Evolutionary conservation across 768 basidiomycete species (phyloP), one percentile per base, ranked within the genome.

Genomic region (Russula earlei): DNA sequence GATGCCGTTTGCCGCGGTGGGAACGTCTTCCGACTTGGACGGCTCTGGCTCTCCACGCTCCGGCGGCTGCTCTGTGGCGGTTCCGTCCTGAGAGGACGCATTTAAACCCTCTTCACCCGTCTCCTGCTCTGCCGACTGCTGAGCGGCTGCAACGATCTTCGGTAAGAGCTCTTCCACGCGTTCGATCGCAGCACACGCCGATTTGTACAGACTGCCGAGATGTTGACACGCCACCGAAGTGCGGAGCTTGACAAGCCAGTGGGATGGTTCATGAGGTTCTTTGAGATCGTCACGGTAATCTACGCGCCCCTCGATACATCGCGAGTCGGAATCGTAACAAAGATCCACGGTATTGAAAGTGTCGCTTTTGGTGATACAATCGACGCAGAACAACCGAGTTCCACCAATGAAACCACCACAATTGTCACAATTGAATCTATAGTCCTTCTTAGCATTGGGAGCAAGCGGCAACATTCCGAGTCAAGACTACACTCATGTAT

Each of bases 341-440:
- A 70, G 63, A 55, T 72, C 67, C 14, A 71, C 44, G 7, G 65
- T 67, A 31, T 63, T 60, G 10, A 55, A 25, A 6, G 22, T 17
- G 29, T 34, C n/a, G 3, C 5, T n/a, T 19, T 59, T 46, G 7
- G 57, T 49, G 42, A 63, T 61, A 36, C 71, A 72, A 43, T 68
- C 63, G n/a, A 72, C 58, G 33, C 71, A 72, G 37, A 66, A 62
- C 19, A 70, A 53, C 6, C 68, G 66, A 8, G 66, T 46, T 1
- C 69, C 69, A 10, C 63, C 67, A 2, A 69, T 65, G 17, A 7
- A 27, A 0, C 66, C 65, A 12, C 52, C 48, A 44, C 71, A 71
- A 11, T 40, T 57, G 44, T 67, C 68, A 49, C 69, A 70, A 2
- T 4, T 4, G 12, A 43, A 61, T 41, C 61, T 64, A 41, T 10